Base-by-base conservation (phyloP, 2,329 filamentous ascomycete species). In the Aspergillus costaricaensis region DNA sequence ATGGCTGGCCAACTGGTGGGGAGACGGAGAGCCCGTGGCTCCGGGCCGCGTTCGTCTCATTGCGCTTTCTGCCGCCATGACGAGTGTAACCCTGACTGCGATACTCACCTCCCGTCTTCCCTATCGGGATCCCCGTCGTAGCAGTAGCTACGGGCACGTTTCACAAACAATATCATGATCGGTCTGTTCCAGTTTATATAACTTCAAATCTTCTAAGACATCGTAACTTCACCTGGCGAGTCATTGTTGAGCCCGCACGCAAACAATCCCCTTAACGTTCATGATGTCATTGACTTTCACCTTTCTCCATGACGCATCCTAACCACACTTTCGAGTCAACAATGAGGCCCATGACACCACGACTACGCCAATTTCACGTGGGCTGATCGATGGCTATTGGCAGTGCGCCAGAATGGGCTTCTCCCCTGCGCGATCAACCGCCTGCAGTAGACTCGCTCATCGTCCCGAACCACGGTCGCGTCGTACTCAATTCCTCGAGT, bases 261-360 rank as follows among this genome's bases (percentile, higher is more conserved):
- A 21, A 55, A 36, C 17, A 17, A 27, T 41, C 51, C 15, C 21
- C 25, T 44, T 19, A 21, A 23, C 9, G 17, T 25, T 44, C 53
- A 39, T 56, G 58, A 60, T 56, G 58, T 60, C 58, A 60, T 60
- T 51, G 58, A 60, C 58, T 56, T 25, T 5, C 23, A 32, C 51
- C 19, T 23, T 36, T 17, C n/a, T 27, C 36, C 43, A 55, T 59
- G 56, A 63, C 56, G 50, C 47, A 54, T 21, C 15, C 14, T 47
- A 54, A 47, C 52, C 44, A 50, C 41, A 53, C 5, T 55, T 30
- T 23, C 39, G 38, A 12, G 32, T 19, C 36, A 52, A 21, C 8
- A 55, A 55, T n/a, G 36, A 55, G 23, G 10, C 57, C 6, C 43
- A 62, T 66, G 64, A 66, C 64, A 65, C 61, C 62, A 66, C 23